A percentile compares a stretch with the other conserved stretches of the same genome.
phyloP scores from a whole-genome alignment of 768 basidiomycete genomes.

The Suillus variegatus region DNA sequence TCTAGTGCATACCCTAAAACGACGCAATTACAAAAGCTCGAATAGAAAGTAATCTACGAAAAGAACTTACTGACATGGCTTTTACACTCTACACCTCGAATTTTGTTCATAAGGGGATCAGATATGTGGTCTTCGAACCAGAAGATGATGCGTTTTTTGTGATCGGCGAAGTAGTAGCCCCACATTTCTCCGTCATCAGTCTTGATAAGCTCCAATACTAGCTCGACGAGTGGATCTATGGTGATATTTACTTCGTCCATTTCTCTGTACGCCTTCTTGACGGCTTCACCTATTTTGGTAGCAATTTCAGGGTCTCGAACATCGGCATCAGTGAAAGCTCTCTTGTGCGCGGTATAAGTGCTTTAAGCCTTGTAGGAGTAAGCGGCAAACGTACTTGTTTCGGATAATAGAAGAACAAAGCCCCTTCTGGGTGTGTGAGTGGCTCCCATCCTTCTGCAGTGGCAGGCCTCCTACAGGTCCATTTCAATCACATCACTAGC shows the following conservation, averaged over 20 bases:
- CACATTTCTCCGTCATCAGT: neutral
- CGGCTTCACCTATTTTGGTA: neutral
- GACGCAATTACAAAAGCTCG: neutral
- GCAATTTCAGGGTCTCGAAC: neutral
- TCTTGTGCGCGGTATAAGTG: neutral
- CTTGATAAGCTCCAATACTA: neutral
- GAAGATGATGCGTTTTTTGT: neutral
- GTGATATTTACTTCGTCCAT: accelerated
- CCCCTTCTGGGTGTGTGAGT: neutral
- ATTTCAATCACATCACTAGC: neutral
- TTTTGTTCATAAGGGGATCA: neutral
- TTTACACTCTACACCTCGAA: neutral
- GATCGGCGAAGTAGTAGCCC: neutral
- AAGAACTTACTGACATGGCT: neutral
- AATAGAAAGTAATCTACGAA: neutral
- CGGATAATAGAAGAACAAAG: neutral
- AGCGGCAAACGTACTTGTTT: neutral
- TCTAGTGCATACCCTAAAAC: neutral
- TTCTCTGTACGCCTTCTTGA: neutral
- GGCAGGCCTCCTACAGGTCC: neutral
- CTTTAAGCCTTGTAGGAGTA: neutral
- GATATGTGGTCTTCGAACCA: neutral
- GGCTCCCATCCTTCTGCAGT: neutral
- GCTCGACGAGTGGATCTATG: neutral
- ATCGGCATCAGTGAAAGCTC: constrained; percentile 1